Evolutionary conservation across 1,284 basidiomycete species (phyloP).

Genomic region (Leccinum pachyderme): DNA sequence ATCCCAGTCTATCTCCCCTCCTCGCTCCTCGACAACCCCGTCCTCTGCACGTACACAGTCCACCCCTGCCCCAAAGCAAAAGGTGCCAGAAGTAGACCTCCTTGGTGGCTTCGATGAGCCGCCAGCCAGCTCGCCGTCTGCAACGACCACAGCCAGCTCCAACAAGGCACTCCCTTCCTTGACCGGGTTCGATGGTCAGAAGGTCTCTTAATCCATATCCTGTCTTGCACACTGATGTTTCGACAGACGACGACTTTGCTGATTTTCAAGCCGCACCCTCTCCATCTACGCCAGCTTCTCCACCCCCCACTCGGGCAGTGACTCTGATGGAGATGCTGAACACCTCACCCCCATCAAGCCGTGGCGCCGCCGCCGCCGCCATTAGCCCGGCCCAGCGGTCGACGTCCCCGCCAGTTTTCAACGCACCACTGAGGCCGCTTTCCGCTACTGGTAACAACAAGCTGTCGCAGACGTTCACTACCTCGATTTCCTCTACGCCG

Average conservation of each 20-base stretch:
- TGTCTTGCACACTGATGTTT: constrained; percentile 12
- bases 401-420: constrained; percentile 13
- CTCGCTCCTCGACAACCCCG: constrained; percentile 17
- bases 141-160: constrained; percentile 35
- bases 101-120: constrained; percentile 77
- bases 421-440: constrained; percentile 15
- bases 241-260: constrained; percentile 81
- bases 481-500: constrained; percentile 19
- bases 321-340: constrained; percentile 55
- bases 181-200: constrained; percentile 23
- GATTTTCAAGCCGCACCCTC: constrained; percentile 86
- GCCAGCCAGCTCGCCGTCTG: constrained; percentile 29
- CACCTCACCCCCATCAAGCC: constrained; percentile 29
- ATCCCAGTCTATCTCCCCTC: constrained; percentile 37
- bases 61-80: constrained; percentile 42
- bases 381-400: constrained; percentile 15
- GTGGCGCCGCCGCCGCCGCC: constrained; percentile 16
- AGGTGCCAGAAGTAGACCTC: constrained; percentile 61
- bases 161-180: constrained; percentile 62
- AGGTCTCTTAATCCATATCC: neutral
- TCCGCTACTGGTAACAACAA: constrained; percentile 16
- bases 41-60: constrained; percentile 27
- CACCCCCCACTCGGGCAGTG: constrained; percentile 37
- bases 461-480: constrained; percentile 18
- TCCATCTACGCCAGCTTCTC: constrained; percentile 33